Evolutionary conservation across 768 basidiomycete species (phyloP).

Genomic region (Collybia sp.): DNA sequence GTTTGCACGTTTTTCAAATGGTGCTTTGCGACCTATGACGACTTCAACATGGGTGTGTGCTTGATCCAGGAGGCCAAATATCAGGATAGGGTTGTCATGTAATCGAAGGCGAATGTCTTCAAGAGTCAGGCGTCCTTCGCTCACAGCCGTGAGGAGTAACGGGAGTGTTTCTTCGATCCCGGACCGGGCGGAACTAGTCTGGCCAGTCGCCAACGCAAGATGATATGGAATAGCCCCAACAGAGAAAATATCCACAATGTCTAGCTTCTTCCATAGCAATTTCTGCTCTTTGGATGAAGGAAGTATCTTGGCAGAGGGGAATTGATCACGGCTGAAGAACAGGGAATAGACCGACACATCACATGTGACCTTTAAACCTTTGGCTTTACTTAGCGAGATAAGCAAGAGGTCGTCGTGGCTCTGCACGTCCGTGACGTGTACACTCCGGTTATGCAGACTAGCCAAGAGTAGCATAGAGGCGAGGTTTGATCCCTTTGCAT

Average conservation of each 20-base stretch:
- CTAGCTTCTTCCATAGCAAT: conserved; percentile 81
- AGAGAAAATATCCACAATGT: conserved; percentile 86
- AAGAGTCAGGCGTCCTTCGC: conserved; percentile 72
- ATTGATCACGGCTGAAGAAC: conserved; percentile 80
- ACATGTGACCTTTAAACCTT: conserved; percentile 91
- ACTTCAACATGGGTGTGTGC: conserved; percentile 88
- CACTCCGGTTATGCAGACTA: conserved; percentile 83
- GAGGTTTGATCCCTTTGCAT: conserved; percentile 87
- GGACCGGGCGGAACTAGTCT: conserved; percentile 61
- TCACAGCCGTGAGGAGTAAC: conserved; percentile 81
- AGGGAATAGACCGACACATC: conserved; percentile 91
- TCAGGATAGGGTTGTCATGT: conserved; percentile 88
- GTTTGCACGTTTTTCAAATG: conserved; percentile 42
- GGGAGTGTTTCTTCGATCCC: conserved; percentile 88
- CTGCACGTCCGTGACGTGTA: conserved; percentile 90
- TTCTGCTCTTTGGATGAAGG: conserved; percentile 76
- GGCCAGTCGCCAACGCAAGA: conserved; percentile 57
- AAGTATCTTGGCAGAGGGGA: conserved; percentile 56
- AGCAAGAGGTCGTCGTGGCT: conserved; percentile 82
- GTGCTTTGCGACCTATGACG: conserved; percentile 71
- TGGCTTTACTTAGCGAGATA: conserved; percentile 92
- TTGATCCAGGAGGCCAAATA: conserved; percentile 89
- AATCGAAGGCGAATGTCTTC: conserved; percentile 79
- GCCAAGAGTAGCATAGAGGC: conserved; percentile 92
- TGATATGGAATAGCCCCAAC: conserved; percentile 82